A percentile compares a stretch with the other conserved stretches of the same genome.
Conservation (phyloP, 176 grass and related monocot species). For the Carex pumila region DNA sequence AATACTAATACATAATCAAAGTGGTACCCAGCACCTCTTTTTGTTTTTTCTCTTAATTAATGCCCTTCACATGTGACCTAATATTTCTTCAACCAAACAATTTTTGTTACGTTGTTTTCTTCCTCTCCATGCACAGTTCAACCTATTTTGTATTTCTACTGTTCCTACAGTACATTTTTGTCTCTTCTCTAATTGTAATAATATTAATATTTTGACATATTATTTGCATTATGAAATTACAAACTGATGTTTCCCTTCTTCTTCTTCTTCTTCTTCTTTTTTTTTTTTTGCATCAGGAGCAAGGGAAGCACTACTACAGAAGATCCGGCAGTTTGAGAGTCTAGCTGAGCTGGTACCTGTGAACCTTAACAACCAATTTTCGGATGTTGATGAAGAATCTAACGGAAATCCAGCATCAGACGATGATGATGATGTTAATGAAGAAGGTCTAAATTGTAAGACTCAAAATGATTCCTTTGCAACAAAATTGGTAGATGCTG, state of each 20-base stretch:
- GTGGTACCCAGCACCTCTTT: neutral
- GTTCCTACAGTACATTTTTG: neutral
- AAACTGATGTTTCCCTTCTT: neutral
- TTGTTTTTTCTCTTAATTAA: slow-evolving; percentile 10
- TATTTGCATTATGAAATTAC: neutral
- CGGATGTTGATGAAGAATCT: slow-evolving; percentile 4
- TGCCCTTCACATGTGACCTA: neutral
- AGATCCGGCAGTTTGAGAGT: slow-evolving; percentile 63
- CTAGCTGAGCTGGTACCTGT: slow-evolving; percentile 17
- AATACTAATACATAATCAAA: neutral
- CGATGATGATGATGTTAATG: neutral
- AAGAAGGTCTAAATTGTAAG: neutral
- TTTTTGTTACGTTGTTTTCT: neutral
- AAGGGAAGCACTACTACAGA: slow-evolving; percentile 40
- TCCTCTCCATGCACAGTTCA: neutral
- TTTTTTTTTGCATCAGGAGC: slow-evolving; percentile 33
- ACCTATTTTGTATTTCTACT: neutral
- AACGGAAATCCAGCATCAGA: slow-evolving; percentile 9
- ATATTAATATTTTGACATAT: neutral
- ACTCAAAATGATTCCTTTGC: neutral
- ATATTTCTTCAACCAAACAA: slow-evolving; percentile 1
- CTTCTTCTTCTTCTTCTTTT: neutral
- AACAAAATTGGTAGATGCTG: slow-evolving; percentile 15
- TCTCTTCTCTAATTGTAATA: neutral
- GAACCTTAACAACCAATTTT: slow-evolving; percentile 32